phyloP scores from a whole-genome alignment of 2,329 filamentous ascomycete species.

The Tolypocladium ophioglossoides region DNA sequence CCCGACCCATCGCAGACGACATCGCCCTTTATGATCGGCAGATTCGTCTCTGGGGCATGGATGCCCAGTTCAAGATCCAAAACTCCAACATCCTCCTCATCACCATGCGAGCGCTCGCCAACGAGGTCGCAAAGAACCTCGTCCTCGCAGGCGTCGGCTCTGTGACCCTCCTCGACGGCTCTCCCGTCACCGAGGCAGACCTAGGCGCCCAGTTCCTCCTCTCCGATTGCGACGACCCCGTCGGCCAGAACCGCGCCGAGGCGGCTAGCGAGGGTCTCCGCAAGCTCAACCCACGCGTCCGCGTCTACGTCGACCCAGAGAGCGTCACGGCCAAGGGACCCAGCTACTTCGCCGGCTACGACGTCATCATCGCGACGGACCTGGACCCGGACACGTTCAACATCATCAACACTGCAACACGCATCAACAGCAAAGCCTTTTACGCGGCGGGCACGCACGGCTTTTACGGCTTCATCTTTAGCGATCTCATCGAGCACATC shows the following conservation, averaged over 20 bases:
- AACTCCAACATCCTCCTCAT: slow-evolving; percentile 84
- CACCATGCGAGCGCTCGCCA: slow-evolving; percentile 76
- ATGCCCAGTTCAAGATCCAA: slow-evolving; percentile 87
- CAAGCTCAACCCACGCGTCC: slow-evolving; percentile 83
- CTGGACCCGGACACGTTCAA: slow-evolving; percentile 64
- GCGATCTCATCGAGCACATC: slow-evolving; percentile 81
- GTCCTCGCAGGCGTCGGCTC: slow-evolving; percentile 88
- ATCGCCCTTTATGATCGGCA: slow-evolving; percentile 96
- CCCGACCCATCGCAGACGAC: slow-evolving; percentile 51
- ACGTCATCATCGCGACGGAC: slow-evolving; percentile 85
- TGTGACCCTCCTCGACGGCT: slow-evolving; percentile 77
- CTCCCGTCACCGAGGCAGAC: slow-evolving; percentile 65
- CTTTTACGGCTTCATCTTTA: slow-evolving; percentile 90
- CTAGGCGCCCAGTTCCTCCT: slow-evolving; percentile 79
- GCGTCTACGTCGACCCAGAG: slow-evolving; percentile 57
- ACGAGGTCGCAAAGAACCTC: slow-evolving; percentile 95
- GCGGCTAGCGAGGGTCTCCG: slow-evolving; percentile 69
- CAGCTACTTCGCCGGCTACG: slow-evolving; percentile 68
- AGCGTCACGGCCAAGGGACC: slow-evolving; percentile 57
- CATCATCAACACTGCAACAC: slow-evolving; percentile 76
- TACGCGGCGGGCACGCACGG: slow-evolving; percentile 84
- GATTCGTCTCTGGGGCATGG: slow-evolving; percentile 93
- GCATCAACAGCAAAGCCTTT: slow-evolving; percentile 68
- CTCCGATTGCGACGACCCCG: slow-evolving; percentile 44
- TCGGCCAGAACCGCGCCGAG: slow-evolving; percentile 78